A percentile compares a stretch with the other conserved stretches of the same genome.
phyloP scores from a whole-genome alignment of 805 yeast species.

The Starmera amethionina region DNA sequence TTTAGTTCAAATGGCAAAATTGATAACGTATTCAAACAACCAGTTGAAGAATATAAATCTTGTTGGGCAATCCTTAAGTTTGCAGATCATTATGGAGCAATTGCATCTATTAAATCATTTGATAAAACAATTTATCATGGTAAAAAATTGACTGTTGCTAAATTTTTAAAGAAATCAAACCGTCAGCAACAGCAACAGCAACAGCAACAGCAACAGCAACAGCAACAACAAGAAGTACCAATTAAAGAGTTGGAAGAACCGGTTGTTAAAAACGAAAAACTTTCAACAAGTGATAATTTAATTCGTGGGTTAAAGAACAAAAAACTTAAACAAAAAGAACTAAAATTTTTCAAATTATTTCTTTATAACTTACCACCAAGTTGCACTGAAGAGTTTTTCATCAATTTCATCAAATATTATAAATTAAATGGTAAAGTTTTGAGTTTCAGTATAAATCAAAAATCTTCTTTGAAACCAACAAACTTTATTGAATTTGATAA shows the following conservation, averaged over 20 bases:
- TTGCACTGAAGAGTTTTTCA: constrained; percentile 18
- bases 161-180: constrained; percentile 17
- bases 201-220: background rate
- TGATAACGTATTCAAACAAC: constrained; percentile 43
- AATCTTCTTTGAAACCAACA: constrained; percentile 5
- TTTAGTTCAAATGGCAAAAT: constrained; percentile 41
- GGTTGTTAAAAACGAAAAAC: background rate
- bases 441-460: constrained; percentile 5
- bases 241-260: no score
- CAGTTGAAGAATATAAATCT: constrained; percentile 19
- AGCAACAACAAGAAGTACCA: background rate
- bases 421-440: constrained; percentile 12
- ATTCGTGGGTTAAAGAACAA: no score
- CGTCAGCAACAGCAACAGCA: constrained; percentile 7
- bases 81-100: constrained; percentile 32
- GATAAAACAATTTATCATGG: constrained; percentile 20
- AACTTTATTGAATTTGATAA: constrained; percentile 18
- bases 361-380: constrained; percentile 17
- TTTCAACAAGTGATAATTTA: background rate
- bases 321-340: no score
- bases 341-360: constrained; percentile 6
- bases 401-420: constrained; percentile 15
- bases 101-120: constrained; percentile 28
- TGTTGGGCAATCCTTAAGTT: constrained; percentile 42
- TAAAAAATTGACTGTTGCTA: constrained; percentile 19